phyloP scores from a whole-genome alignment of 352 stramenopile species.

The Phytophthora kernoviae region DNA sequence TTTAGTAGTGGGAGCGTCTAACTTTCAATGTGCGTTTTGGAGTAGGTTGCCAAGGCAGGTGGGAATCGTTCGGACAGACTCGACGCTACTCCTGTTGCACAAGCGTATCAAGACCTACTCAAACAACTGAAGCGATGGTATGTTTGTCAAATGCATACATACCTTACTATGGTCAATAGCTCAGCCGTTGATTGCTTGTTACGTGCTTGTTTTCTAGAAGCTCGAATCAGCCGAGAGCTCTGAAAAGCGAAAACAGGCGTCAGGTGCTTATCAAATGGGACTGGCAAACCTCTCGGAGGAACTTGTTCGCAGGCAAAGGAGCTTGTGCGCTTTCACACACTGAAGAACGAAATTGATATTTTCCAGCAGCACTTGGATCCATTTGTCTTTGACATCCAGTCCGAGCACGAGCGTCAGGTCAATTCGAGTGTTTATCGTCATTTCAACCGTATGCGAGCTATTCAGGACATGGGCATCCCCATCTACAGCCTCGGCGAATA shows the following conservation, averaged over 20 bases:
- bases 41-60: conserved; percentile 24
- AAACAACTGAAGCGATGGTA: conserved; percentile 59
- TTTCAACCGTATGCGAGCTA: conserved; percentile 57
- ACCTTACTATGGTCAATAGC: neutral
- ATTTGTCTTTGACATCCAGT: conserved; percentile 67
- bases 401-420: conserved; percentile 55
- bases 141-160: neutral
- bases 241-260: conserved; percentile 38
- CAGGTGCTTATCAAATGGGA: conserved; percentile 53
- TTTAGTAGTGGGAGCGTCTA: neutral
- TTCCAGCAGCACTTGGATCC: conserved; percentile 78
- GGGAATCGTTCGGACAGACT: conserved; percentile 20
- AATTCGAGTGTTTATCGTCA: conserved; percentile 81
- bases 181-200: neutral
- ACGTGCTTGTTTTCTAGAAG: conserved; percentile 20
- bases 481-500: conserved; percentile 76
- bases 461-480: conserved; percentile 76
- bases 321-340: conserved; percentile 62
- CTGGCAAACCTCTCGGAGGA: conserved; percentile 65
- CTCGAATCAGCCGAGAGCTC: conserved; percentile 32
- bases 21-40: neutral
- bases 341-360: conserved; percentile 83
- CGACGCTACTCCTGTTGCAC: conserved; percentile 45
- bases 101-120: conserved; percentile 60
- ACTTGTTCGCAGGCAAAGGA: conserved; percentile 54